Base-by-base conservation (phyloP, 1,284 basidiomycete genomes). In the Pterula multifida region DNA sequence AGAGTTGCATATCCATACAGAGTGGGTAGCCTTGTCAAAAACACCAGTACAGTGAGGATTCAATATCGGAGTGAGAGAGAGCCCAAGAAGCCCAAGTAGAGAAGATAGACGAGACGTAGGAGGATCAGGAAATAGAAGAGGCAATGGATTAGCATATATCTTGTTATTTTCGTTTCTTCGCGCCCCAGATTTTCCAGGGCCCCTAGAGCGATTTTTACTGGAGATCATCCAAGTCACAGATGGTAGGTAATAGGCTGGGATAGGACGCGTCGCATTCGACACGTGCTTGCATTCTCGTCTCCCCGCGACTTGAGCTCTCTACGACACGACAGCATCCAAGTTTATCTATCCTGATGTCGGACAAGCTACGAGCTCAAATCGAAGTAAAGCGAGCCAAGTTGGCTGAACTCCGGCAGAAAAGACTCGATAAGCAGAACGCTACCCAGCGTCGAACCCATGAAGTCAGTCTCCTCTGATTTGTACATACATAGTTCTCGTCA, bases 371-470 rank as follows among this genome's bases (percentile, higher is more conserved):
- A 54, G 77, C 83, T 59, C 93, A 97, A 68, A 90, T 98, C 55
- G 91, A 94, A 66, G 89, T 85, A 36, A 98, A 98, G 68, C 75
- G 85, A 53, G 80, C 82, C 3, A 93, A 92, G 65, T 81, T 98
- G 39, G 90, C 81, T 46, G 90, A 93, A 56, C 73, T 93, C 25
- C 75, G 85, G 53, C 78, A 81, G 60, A 84, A 80, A 4, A 65
- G 89, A 36, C 78, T 78, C 46, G 79, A 85, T 54, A 72, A 88
- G 54, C 76, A 84, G 59, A 75, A 70, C 50, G 72, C 69, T 50
- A 79, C 81, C 44, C 69, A 83, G 50, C 68, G 75, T 56, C 70
- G 75, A 50, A 63, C 63, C 26, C 63, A 72, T 52, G 75, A 77
- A 56, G 73, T 72, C 56, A 47, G 62, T 55, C 46, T 42, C 50